phyloP scores from a whole-genome alignment of 768 basidiomycete species.

The Trametes maxima region DNA sequence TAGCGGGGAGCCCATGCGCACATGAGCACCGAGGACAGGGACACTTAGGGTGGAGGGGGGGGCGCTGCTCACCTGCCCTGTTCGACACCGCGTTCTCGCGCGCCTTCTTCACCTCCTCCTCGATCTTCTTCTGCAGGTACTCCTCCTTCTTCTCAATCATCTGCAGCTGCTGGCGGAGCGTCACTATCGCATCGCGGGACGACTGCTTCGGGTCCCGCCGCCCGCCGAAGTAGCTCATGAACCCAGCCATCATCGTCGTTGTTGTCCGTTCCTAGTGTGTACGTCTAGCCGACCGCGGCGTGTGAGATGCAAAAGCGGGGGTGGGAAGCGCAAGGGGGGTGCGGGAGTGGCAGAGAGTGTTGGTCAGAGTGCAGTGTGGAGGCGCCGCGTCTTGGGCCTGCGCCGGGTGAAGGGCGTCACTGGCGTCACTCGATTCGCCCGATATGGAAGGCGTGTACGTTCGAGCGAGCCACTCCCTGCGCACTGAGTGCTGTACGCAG shows the following conservation, averaged over 20 bases:
- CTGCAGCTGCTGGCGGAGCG: conserved; percentile 88
- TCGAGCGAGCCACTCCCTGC: not conserved
- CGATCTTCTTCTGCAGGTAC: conserved; percentile 92
- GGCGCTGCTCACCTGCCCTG: conserved; percentile 73
- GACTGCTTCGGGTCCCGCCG: conserved; percentile 81
- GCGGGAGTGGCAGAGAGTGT: conserved; percentile 5
- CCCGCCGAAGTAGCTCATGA: conserved; percentile 90
- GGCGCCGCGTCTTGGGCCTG: conserved; percentile 9
- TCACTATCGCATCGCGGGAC: conserved; percentile 91
- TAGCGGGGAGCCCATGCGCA: not conserved
- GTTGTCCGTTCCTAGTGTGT: not conserved
- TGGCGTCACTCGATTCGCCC: conserved; percentile 30
- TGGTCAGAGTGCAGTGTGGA: conserved; percentile 21
- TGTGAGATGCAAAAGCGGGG: not conserved
- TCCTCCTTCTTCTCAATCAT: conserved; percentile 99
- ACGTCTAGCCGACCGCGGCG: not conserved
- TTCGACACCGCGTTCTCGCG: conserved; percentile 91
- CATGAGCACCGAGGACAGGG: not conserved
- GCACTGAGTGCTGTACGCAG: not conserved
- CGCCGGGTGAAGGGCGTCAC: conserved; percentile 5
- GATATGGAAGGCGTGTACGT: conserved; percentile 31
- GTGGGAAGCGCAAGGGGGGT: not conserved
- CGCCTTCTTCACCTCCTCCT: conserved; percentile 91
- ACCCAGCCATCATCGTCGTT: conserved; percentile 63
- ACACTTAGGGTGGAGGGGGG: not conserved